A percentile compares a stretch with the other conserved stretches of the same genome.
phyloP scores from a whole-genome alignment of 225 moss, liverwort and hornwort species.

The Neckera pumila region DNA sequence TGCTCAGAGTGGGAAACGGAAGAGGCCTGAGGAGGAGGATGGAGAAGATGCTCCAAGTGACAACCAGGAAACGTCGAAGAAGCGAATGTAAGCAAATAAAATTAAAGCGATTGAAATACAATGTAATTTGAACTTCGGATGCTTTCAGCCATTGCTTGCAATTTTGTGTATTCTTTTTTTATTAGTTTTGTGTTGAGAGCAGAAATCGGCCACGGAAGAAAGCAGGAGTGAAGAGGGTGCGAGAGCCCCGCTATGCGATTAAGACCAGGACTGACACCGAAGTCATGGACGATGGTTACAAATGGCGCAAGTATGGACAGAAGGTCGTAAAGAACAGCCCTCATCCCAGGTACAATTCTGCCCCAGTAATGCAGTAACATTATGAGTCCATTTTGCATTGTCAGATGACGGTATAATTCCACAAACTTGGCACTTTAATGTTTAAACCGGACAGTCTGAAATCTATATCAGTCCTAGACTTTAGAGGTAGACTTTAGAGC shows the following conservation, averaged over 20 bases:
- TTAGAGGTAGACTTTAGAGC: no score
- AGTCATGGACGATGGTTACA: constrained; percentile 49
- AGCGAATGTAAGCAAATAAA: constrained; percentile 10
- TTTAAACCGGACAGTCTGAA: no score
- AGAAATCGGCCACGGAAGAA: constrained; percentile 28
- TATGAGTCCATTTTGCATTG: background rate
- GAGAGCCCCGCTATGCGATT: constrained; percentile 43
- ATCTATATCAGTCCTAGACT: no score
- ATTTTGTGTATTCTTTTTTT: background rate
- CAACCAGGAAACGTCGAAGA: constrained; percentile 11
- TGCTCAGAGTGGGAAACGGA: constrained; percentile 20
- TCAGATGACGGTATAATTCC: no score
- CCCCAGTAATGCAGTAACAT: background rate
- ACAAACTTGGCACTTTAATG: no score
- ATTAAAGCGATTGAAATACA: background rate
- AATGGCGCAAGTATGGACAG: constrained; percentile 59
- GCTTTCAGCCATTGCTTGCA: background rate
- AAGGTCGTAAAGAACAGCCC: constrained; percentile 49
- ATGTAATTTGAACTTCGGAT: background rate
- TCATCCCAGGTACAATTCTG: constrained; percentile 25
- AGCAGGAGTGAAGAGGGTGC: constrained; percentile 30
- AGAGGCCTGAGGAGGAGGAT: constrained; percentile 1
- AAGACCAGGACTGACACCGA: constrained; percentile 35
- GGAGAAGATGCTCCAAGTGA: constrained; percentile 1
- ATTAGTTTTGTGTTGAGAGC: background rate